These are phyloP conservation scores for Oryza longistaminata DNA, from an alignment of 176 grass and related monocot species.

Conservation along the genomic window DNA sequence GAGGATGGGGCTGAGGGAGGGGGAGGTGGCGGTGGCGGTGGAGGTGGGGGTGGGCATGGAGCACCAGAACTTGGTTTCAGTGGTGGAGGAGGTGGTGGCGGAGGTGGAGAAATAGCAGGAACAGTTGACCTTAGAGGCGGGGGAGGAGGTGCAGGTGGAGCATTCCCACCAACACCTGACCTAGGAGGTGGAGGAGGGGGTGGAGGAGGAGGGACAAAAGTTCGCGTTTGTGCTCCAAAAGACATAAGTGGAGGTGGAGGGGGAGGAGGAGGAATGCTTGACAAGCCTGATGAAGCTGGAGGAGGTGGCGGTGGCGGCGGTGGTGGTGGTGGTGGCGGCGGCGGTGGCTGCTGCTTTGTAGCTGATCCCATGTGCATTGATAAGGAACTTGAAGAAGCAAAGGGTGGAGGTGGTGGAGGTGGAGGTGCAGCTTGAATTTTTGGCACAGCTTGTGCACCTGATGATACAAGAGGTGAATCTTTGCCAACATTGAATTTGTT, in stretches of 20 bases:
- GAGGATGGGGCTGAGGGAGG: background rate
- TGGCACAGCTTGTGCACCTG: slow-evolving; percentile 27
- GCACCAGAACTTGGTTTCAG: background rate
- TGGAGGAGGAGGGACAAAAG: slow-evolving; percentile 33
- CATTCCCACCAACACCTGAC: slow-evolving; percentile 12
- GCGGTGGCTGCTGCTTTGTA: slow-evolving; percentile 14
- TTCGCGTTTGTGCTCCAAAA: slow-evolving; percentile 18
- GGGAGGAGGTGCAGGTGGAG: slow-evolving; percentile 43
- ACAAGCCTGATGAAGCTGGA: slow-evolving; percentile 20
- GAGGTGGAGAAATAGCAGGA: background rate
- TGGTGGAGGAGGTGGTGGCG: background rate
- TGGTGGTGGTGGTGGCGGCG: slow-evolving; percentile 17
- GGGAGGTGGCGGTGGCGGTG: background rate
- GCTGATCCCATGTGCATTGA: background rate
- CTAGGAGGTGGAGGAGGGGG: slow-evolving; percentile 48
- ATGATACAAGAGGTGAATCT: slow-evolving; percentile 22
- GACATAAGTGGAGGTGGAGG: slow-evolving; percentile 13
- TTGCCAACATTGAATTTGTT: slow-evolving; percentile 34
- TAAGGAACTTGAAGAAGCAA: slow-evolving; percentile 16
- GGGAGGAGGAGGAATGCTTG: slow-evolving; percentile 23
- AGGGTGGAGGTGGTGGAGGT: slow-evolving; percentile 23
- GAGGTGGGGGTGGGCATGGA: background rate
- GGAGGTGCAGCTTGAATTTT: slow-evolving; percentile 32
- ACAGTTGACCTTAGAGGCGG: slow-evolving; percentile 44
- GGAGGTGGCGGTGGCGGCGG: slow-evolving; percentile 24